Conservation (phyloP, 768 basidiomycete species). For the Lactarius pseudohatsudake region DNA sequence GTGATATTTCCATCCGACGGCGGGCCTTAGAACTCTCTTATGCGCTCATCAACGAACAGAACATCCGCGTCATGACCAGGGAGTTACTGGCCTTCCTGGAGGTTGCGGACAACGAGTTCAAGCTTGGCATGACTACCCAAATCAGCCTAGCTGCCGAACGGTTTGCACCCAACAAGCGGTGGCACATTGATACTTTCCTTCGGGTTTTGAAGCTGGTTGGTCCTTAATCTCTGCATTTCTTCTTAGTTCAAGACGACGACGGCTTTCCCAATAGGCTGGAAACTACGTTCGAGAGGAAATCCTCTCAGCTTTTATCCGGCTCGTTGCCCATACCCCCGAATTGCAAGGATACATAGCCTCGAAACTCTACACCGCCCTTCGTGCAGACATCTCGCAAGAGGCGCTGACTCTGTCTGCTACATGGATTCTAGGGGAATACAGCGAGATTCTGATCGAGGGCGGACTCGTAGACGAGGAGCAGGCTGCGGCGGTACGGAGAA, state of each 20-base stretch:
- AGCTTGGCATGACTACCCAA: slow-evolving; percentile 96
- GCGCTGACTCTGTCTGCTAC: slow-evolving; percentile 89
- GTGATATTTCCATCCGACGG: slow-evolving; percentile 96
- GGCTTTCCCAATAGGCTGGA: slow-evolving; percentile 64
- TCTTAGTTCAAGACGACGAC: background rate
- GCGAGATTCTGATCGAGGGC: slow-evolving; percentile 84
- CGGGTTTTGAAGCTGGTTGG: slow-evolving; percentile 87
- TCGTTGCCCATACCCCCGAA: slow-evolving; percentile 96
- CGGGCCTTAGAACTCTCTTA: slow-evolving; percentile 96
- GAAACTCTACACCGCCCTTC: slow-evolving; percentile 83
- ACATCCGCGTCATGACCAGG: slow-evolving; percentile 87
- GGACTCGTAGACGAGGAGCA: slow-evolving; percentile 79
- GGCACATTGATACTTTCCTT: slow-evolving; percentile 98
- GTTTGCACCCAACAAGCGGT: slow-evolving; percentile 95
- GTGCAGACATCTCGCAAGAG: slow-evolving; percentile 92
- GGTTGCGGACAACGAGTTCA: slow-evolving; percentile 98
- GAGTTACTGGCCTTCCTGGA: slow-evolving; percentile 96
- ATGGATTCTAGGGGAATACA: slow-evolving; percentile 97
- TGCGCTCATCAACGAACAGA: slow-evolving; percentile 92
- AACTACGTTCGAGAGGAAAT: slow-evolving; percentile 98
- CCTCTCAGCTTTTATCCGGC: slow-evolving; percentile 88
- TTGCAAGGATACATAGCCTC: slow-evolving; percentile 94
- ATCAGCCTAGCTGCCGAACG: slow-evolving; percentile 94
- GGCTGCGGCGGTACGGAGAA: slow-evolving; percentile 54
- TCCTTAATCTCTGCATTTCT: slow-evolving; percentile 20